Evolutionary conservation across 2,329 filamentous ascomycete genomes (phyloP).

Genomic region (Cadophora sp.): DNA sequence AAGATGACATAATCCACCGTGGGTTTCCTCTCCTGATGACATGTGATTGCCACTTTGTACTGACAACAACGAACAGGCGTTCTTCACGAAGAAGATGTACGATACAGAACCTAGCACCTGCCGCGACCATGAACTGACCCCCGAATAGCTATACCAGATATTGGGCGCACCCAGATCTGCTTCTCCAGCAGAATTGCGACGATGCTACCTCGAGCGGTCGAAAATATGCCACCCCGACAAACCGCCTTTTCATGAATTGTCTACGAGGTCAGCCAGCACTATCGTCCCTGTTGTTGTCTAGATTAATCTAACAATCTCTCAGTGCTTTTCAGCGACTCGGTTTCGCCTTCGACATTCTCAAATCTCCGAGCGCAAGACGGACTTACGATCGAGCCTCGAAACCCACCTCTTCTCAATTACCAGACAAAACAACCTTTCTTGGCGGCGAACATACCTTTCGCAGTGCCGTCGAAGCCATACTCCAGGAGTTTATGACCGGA

Average conservation of each 20-base stretch:
- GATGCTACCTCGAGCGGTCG: slow-evolving; percentile 48
- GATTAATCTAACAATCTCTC: slow-evolving; percentile 17
- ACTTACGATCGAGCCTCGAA: slow-evolving; percentile 48
- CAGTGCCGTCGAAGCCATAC: slow-evolving; percentile 46
- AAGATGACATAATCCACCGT: slow-evolving; percentile 41
- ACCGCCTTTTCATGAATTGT: slow-evolving; percentile 46
- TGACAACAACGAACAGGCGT: slow-evolving; percentile 39
- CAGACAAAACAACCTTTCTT: slow-evolving; percentile 45
- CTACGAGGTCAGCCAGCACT: slow-evolving; percentile 42
- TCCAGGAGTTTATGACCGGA: slow-evolving; percentile 49
- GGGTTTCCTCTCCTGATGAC: slow-evolving; percentile 31
- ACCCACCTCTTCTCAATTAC: slow-evolving; percentile 39
- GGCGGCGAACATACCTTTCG: slow-evolving; percentile 49
- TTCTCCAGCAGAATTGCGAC: slow-evolving; percentile 46
- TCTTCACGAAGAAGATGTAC: slow-evolving; percentile 46
- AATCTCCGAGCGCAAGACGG: slow-evolving; percentile 46
- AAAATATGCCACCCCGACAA: slow-evolving; percentile 51
- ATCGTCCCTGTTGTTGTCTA: background rate
- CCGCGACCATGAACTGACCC: slow-evolving; percentile 25
- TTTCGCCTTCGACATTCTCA: slow-evolving; percentile 50
- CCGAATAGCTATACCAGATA: slow-evolving; percentile 46
- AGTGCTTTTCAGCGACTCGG: slow-evolving; percentile 49
- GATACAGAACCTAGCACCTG: slow-evolving; percentile 7
- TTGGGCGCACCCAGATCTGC: slow-evolving; percentile 45
- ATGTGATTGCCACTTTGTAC: slow-evolving; percentile 40